Evolutionary conservation across 768 basidiomycete species (phyloP).

Genomic region (Gloeopeniophorella convolvens): DNA sequence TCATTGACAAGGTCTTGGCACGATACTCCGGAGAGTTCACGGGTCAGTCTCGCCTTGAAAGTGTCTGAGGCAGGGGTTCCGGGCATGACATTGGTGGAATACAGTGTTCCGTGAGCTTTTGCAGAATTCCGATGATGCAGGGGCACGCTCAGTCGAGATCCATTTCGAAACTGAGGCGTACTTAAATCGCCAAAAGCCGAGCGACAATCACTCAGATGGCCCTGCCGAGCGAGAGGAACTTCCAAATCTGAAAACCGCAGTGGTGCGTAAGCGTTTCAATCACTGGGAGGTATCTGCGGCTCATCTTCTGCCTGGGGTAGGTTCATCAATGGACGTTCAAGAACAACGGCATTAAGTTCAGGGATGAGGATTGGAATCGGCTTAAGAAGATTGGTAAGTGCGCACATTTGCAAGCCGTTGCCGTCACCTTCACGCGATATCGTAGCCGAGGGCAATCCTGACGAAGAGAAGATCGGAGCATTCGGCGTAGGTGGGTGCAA

Average conservation of each 20-base stretch:
- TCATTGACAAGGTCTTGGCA: conserved; percentile 95
- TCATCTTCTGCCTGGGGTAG: conserved; percentile 30
- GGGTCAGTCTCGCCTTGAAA: conserved; percentile 30
- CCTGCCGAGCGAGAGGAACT: conserved; percentile 25
- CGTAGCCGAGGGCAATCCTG: conserved; percentile 86
- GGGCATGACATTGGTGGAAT: not conserved
- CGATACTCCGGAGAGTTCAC: conserved; percentile 95
- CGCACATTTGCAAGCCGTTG: not conserved
- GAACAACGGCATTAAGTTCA: conserved; percentile 82
- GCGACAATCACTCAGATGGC: not conserved
- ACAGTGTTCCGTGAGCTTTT: conserved; percentile 75
- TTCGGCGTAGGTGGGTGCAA: conserved; percentile 66
- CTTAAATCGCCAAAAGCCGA: conserved; percentile 30
- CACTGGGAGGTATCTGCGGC: not conserved
- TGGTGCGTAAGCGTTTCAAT: conserved; percentile 33
- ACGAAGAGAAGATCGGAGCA: conserved; percentile 94
- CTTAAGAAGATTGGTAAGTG: conserved; percentile 77
- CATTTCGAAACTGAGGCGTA: conserved; percentile 62
- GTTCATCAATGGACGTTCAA: conserved; percentile 78
- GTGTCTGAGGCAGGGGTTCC: not conserved
- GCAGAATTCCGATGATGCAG: conserved; percentile 94
- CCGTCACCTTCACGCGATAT: not conserved
- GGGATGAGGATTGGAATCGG: conserved; percentile 82
- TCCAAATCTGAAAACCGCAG: conserved; percentile 59
- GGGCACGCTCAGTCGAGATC: conserved; percentile 68